Evolutionary conservation across 2,329 filamentous ascomycete species (phyloP), one percentile per base, ranked within the genome.

Genomic region (Colletotrichum chlorophyti): DNA sequence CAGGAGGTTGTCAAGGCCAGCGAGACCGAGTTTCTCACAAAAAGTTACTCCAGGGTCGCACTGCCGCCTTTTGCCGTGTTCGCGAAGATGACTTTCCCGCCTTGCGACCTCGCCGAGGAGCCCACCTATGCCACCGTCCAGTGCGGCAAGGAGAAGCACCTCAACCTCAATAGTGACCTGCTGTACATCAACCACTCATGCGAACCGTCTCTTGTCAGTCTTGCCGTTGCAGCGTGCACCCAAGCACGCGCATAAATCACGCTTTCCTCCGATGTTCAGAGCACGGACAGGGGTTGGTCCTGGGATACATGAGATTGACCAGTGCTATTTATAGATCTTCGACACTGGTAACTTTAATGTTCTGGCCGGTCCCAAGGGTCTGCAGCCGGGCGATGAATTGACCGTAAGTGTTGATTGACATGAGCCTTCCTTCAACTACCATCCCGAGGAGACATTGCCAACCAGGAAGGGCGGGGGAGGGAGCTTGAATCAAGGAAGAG

Each of bases 171-270:
- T 74, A 87, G 83, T 65, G 86, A 89, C 66, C 69, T 89, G 67
- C 70, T 89, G 41, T 89, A 88, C 72, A 85, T 88, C 64, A 89
- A 89, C 71, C 86, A 89, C 73, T 86, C 83, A 5, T 89, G 86
- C 72, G 84, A 86, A 65, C 86, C 86, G 21, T 84, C 83, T 68
- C 77, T 89, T 59, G 84, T 87, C 61, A 76, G 83, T 82, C 58
- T 19, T 40, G 17, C 42, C 42, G 24, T 17, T 14, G n/a, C n/a
- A n/a, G n/a, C n/a, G n/a, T n/a, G n/a, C n/a, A n/a, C n/a, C n/a
- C n/a, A n/a, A n/a, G n/a, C n/a, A n/a, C n/a, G n/a, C n/a, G n/a
- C n/a, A n/a, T n/a, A n/a, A 35, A 53, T 12, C 7, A 12, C 26
- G 32, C 21, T 23, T 15, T 29, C 40, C 19, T 32, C 23, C 23